Percentiles rank a stretch among this genome's conserved stretches.
phyloP scores from a whole-genome alignment of 306 rosid genomes.

The Dalbergia cochinchinensis region DNA sequence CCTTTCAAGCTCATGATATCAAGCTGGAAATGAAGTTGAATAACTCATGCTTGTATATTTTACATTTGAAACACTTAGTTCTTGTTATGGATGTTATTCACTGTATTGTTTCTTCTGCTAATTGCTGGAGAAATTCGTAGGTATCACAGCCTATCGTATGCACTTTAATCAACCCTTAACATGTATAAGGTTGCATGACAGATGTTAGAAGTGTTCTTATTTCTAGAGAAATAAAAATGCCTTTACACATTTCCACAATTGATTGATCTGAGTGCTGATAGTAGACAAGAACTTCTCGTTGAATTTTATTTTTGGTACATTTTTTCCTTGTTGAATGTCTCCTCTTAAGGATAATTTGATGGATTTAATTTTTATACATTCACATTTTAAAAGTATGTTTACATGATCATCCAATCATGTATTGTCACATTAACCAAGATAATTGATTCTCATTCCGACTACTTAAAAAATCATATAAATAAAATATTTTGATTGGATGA shows the following conservation, averaged over 20 bases:
- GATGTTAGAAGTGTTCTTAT: background rate
- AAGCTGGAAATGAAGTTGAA: conserved; percentile 31
- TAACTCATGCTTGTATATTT: conserved; percentile 16
- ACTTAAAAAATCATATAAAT: too few species aligned
- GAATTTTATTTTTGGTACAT: too few species aligned
- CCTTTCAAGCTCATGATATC: background rate
- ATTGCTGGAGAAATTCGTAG: background rate
- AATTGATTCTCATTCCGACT: too few species aligned
- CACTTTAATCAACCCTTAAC: background rate
- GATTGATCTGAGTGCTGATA: background rate
- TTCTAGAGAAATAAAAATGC: background rate
- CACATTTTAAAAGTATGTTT: too few species aligned
- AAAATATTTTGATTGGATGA: too few species aligned
- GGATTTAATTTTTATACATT: too few species aligned
- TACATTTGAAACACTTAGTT: conserved; percentile 32
- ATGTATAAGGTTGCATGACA: background rate
- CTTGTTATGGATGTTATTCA: background rate
- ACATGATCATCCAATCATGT: too few species aligned
- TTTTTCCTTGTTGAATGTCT: conserved; percentile 3
- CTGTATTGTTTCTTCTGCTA: conserved; percentile 25
- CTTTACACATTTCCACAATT: background rate
- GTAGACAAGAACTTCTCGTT: background rate
- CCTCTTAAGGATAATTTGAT: background rate
- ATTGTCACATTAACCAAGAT: too few species aligned
- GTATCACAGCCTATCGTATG: background rate